Percentiles rank a stretch among this genome's conserved stretches.
These are phyloP conservation scores for Stagonosporopsis vannaccii DNA, from an alignment of 2,329 filamentous ascomycete genomes.

Conservation along the genomic window DNA sequence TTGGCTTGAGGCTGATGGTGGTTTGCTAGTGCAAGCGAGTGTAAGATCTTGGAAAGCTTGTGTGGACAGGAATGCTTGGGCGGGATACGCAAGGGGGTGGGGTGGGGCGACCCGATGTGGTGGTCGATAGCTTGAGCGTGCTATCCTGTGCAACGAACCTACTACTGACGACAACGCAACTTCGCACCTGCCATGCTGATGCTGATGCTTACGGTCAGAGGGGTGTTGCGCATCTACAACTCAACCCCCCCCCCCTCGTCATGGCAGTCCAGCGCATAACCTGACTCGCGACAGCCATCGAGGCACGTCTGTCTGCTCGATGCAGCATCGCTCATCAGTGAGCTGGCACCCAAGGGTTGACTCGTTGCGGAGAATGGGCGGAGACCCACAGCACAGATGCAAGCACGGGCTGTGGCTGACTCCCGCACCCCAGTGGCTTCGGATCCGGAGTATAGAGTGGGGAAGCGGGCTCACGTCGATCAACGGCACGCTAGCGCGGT, in stretches of 20 bases:
- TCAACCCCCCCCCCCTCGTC: neutral
- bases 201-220: neutral
- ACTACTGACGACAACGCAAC: neutral
- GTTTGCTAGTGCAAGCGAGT: neutral
- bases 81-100: neutral
- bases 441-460: constrained; percentile 6
- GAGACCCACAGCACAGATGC: constrained; percentile 11
- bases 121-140: neutral
- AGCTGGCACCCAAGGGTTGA: neutral
- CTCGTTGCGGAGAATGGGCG: constrained; percentile 1
- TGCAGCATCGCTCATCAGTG: neutral
- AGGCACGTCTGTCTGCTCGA: neutral
- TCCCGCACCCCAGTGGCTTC: neutral
- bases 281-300: neutral
- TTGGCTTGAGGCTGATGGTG: neutral
- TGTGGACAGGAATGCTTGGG: neutral
- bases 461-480: constrained; percentile 8
- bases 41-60: neutral
- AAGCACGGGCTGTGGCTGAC: neutral
- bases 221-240: neutral
- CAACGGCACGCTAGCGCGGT: neutral
- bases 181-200: neutral
- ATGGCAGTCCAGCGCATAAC: neutral
- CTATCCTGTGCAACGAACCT: neutral
- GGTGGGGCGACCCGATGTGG: neutral